Base-by-base conservation (phyloP, 352 stramenopile species). In the Phytophthora multivora region DNA sequence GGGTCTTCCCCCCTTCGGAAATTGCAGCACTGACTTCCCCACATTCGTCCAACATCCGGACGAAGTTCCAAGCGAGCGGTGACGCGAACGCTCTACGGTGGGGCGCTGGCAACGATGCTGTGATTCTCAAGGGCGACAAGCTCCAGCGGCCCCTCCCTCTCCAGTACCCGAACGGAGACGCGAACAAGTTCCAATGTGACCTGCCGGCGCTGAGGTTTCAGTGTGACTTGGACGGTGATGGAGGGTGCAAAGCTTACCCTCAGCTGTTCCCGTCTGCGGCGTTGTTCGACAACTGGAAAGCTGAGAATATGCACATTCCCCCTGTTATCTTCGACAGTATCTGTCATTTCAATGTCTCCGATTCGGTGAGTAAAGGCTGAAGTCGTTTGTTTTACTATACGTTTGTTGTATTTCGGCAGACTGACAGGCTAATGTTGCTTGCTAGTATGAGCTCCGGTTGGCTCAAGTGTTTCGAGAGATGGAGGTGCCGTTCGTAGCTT, bases 401-500 rank as follows among this genome's bases (percentile, higher is more conserved):
- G 3, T 23, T 35, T 19, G 12, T 18, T 13, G 21, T 23, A 23
- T 23, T 4, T 23, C 21, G 21, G 21, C 21, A 36, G 21, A 31
- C 49, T 38, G 16, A n/a, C 55, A 12, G 19, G 8, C 12, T 16
- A 59, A 28, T 59, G 12, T 63, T 38, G 16, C 8, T 39, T 65
- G 39, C 56, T 51, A 94, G 75, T 81, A 96, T 71, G 69, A 88
- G 23, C 86, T 88, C 5, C 81, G 97, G 42, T 68, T 97, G 33
- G 73, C 81, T 39, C 93, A 98, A 60, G 83, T 96, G 21, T 92
- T 97, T 67, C 77, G 94, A 18, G 70, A 94, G 23, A 90, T 89
- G 62, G 95, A 99, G 61, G 77, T 98, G 31, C 96, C 96, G 6
- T 99, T 98, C 73, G 82, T 99, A 13, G 65, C 95, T 4, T 93